phyloP scores from a whole-genome alignment of 441 rosid species.

The Gossypium armourianum region DNA sequence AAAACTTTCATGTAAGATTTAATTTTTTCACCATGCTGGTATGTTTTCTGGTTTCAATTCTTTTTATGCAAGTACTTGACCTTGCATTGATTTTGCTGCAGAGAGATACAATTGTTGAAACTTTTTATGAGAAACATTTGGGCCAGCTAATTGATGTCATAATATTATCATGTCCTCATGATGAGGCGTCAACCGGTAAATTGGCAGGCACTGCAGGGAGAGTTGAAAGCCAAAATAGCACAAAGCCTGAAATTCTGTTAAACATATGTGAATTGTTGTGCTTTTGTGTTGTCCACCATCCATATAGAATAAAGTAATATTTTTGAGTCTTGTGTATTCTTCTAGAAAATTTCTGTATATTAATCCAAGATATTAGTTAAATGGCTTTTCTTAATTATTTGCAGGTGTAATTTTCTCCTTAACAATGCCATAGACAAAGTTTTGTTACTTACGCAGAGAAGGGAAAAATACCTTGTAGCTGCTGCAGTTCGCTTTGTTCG shows the following conservation, averaged over 20 bases:
- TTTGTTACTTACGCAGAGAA: conserved; percentile 67
- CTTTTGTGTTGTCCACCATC: conserved; percentile 91
- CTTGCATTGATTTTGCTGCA: conserved; percentile 31
- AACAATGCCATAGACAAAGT: conserved; percentile 75
- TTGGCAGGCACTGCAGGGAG: conserved; percentile 35
- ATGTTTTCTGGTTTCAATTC: not conserved
- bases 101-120: conserved; percentile 80
- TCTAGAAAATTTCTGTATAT: not conserved
- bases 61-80: conserved; percentile 6
- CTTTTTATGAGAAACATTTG: conserved; percentile 92
- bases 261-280: conserved; percentile 90
- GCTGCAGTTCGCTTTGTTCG: conserved; percentile 95
- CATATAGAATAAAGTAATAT: conserved; percentile 76
- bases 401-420: conserved; percentile 89
- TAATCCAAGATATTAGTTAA: not conserved
- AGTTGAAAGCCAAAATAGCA: conserved; percentile 33
- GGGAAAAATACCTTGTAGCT: conserved; percentile 88
- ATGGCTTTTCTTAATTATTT: conserved; percentile 23
- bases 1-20: conserved; percentile 14
- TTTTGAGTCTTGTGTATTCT: conserved; percentile 16
- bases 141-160: conserved; percentile 79
- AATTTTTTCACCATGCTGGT: conserved; percentile 15
- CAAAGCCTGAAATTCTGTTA: conserved; percentile 79
- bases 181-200: conserved; percentile 29
- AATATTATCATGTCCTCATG: conserved; percentile 54